Base-by-base conservation (phyloP, 345 rosid genomes). In the Abelmoschus esculentus region DNA sequence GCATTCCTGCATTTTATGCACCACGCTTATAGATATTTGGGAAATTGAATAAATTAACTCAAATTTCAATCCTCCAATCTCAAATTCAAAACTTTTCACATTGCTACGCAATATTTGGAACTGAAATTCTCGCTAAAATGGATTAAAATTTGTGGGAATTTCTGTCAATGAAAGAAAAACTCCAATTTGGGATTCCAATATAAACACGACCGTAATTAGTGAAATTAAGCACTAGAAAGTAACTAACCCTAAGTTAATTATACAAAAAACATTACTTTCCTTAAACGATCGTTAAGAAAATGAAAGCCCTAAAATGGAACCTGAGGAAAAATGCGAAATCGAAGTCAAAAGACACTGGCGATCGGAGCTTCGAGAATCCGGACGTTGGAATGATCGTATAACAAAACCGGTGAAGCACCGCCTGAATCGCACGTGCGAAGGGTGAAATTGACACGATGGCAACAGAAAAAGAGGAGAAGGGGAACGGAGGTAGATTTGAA, bases 261-360 rank as follows among this genome's bases (percentile, higher is more conserved):
- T 15, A 49, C 34, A 29, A 49, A 61, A 5, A 47, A 31, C 12
- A 36, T 3, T 15, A 56, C 36, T 69, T 69, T 34, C 18, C n/a
- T 11, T 14, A 69, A 22, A 40, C n/a, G 31, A 46, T 46, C 6
- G 22, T 40, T 7, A 12, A 44, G 26, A 44, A 15, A 19, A 36
- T 5, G 47, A 32, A 61, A 62, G 62, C 59, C 68, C 74, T 71
- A 61, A 47, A 66, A 32, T 49, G 53, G 52, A 72, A 72, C 74
- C 69, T 71, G 68, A 26, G 34, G 52, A 1, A 18, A 19, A 28
- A 3, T 61, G 19, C 36, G 66, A 71, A 47, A 61, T 71, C 5
- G 49, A 49, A 29, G 32, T 34, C 7, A 47, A 34, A 71, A 71
- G 56, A 57, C 40, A 19, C 64, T 18, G 60, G 60, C 59, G 53